phyloP scores from a whole-genome alignment of 2,329 filamentous ascomycete genomes.

The Trichoderma arundinaceum region DNA sequence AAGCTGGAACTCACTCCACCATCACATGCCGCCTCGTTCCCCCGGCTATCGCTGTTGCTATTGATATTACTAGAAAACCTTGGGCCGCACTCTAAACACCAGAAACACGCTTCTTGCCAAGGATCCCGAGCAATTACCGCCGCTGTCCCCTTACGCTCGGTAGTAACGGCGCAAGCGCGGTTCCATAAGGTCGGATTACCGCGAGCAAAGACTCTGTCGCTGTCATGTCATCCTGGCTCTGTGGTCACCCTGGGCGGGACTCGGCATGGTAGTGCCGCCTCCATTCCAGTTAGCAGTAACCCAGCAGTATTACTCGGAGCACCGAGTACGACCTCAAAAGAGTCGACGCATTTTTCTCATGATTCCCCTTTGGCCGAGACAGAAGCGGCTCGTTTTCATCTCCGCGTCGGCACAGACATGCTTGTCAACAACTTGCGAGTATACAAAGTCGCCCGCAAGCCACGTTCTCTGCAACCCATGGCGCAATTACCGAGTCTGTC shows the following conservation, averaged over 20 bases:
- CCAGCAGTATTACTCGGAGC: too few relatives aligned
- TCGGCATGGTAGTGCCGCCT: slow-evolving; percentile 7
- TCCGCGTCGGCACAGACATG: background rate
- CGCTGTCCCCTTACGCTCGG: background rate
- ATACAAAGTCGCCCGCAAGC: too few relatives aligned
- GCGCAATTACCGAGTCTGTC: too few relatives aligned
- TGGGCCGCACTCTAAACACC: background rate
- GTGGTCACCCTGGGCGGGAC: slow-evolving; percentile 2
- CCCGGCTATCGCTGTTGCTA: too few relatives aligned
- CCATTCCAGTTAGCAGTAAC: background rate
- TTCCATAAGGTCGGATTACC: slow-evolving; percentile 9
- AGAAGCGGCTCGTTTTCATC: too few relatives aligned
- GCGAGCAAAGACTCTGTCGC: background rate
- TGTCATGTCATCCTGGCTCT: slow-evolving; percentile 7
- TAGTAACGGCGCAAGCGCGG: slow-evolving; percentile 21
- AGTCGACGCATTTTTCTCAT: too few relatives aligned
- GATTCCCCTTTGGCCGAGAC: too few relatives aligned
- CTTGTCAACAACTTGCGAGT: background rate
- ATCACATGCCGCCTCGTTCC: too few relatives aligned
- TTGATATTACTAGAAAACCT: too few relatives aligned
- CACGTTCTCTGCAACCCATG: too few relatives aligned
- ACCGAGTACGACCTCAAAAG: background rate
- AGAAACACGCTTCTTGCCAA: background rate
- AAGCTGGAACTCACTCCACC: too few relatives aligned
- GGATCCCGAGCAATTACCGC: slow-evolving; percentile 5